These are phyloP conservation scores for Gomphus sp. DNA, from an alignment of 1,284 basidiomycete species.

Conservation along the genomic window DNA sequence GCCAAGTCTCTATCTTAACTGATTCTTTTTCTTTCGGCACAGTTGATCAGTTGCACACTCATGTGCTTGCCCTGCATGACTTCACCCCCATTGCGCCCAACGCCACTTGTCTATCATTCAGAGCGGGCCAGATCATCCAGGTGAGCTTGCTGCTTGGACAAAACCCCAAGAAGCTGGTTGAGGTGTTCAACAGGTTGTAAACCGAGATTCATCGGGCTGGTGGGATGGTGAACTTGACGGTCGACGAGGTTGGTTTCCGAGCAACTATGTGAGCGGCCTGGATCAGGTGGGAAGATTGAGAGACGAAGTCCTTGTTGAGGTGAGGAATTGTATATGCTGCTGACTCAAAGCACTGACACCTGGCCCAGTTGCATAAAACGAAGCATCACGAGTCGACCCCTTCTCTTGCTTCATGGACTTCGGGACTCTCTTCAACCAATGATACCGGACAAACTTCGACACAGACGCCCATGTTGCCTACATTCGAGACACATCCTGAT, in stretches of 20 bases:
- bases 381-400: background rate
- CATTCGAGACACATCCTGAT: background rate
- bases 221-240: constrained; percentile 95
- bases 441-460: background rate
- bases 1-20: background rate
- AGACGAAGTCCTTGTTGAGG: constrained; percentile 10
- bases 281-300: constrained; percentile 9
- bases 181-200: constrained; percentile 43
- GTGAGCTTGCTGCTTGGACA: background rate
- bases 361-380: background rate
- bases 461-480: background rate
- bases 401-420: constrained; percentile 9
- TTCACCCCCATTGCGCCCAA: constrained; percentile 65
- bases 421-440: background rate
- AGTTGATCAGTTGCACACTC: constrained; percentile 15
- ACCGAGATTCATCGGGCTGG: constrained; percentile 88
- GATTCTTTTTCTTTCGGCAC: background rate
- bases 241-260: constrained; percentile 97
- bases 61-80: constrained; percentile 84
- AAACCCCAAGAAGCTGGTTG: background rate
- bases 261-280: constrained; percentile 63
- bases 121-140: constrained; percentile 83
- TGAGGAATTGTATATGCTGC: background rate
- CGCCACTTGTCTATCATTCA: constrained; percentile 81
- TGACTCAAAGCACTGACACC: background rate